phyloP scores from a whole-genome alignment of 306 rosid genomes.

The Pterocarpus santalinus region DNA sequence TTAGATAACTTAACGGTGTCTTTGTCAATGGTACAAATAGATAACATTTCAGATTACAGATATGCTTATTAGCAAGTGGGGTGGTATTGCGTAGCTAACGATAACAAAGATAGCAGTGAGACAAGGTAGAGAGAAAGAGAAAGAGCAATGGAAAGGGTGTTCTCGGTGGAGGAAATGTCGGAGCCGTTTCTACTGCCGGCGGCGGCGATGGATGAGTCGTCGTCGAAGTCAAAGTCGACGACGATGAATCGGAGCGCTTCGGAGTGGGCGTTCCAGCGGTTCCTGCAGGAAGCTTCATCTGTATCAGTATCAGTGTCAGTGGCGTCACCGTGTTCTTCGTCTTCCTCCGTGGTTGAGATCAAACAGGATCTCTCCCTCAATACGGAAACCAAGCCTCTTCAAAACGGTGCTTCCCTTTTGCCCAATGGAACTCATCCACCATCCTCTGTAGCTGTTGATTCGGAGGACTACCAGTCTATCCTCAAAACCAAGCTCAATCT shows the following conservation, averaged over 20 bases:
- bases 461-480: slow-evolving; percentile 71
- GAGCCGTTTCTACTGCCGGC: slow-evolving; percentile 71
- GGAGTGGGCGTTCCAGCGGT: slow-evolving; percentile 92
- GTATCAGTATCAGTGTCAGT: not conserved
- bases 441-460: slow-evolving; percentile 43
- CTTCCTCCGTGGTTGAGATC: slow-evolving; percentile 52
- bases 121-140: not conserved
- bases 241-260: slow-evolving; percentile 81
- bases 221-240: slow-evolving; percentile 21
- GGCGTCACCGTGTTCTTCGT: slow-evolving; percentile 37
- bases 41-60: not conserved
- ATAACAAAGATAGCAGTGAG: too few species aligned
- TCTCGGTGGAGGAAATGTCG: slow-evolving; percentile 77
- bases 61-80: not conserved
- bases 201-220: not conserved
- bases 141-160: slow-evolving; percentile 75
- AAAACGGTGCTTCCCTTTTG: slow-evolving; percentile 5
- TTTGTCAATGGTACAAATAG: not conserved
- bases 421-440: not conserved
- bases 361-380: slow-evolving; percentile 19
- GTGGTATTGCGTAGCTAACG: too few species aligned
- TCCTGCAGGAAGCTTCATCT: slow-evolving; percentile 63
- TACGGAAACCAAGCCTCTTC: not conserved
- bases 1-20: not conserved
- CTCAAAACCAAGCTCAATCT: slow-evolving; percentile 90